Evolutionary conservation across 257 asterid genomes (phyloP).

Genomic region (Cynanchum wilfordii): DNA sequence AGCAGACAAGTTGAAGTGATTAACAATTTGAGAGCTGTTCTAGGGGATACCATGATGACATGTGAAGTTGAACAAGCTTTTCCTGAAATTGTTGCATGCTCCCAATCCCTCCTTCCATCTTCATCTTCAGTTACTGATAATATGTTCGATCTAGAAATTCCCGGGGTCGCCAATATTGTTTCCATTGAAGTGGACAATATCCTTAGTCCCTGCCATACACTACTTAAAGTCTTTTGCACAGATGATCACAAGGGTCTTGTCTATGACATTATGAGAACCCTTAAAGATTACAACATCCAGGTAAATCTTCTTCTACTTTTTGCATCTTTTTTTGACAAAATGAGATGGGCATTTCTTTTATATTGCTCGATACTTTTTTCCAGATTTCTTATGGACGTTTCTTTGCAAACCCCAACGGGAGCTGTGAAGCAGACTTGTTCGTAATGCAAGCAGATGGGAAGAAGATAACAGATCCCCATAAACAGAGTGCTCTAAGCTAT

Average conservation of each 20-base stretch:
- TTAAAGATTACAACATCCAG: conserved; percentile 70
- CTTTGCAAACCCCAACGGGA: conserved; percentile 35
- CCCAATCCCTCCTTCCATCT: conserved; percentile 49
- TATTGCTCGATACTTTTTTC: background rate
- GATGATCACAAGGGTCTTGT: conserved; percentile 79
- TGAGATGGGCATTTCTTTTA: background rate
- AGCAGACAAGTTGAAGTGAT: conserved; percentile 49
- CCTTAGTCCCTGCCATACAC: conserved; percentile 68
- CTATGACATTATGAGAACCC: conserved; percentile 67
- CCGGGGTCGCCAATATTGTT: conserved; percentile 30
- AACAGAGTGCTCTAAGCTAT: conserved; percentile 42
- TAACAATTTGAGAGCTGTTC: conserved; percentile 27
- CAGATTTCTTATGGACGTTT: conserved; percentile 66
- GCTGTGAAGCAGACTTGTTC: conserved; percentile 58
- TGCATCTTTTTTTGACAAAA: background rate
- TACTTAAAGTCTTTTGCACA: conserved; percentile 49
- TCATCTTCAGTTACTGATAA: conserved; percentile 45
- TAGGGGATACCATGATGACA: conserved; percentile 57
- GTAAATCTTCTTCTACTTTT: conserved; percentile 24
- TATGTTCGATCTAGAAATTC: conserved; percentile 34
- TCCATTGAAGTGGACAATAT: conserved; percentile 48
- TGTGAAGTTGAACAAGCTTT: conserved; percentile 60
- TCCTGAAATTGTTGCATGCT: conserved; percentile 49
- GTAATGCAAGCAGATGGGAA: conserved; percentile 59
- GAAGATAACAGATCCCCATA: conserved; percentile 41